Conservation (phyloP, 2,329 filamentous ascomycete genomes). For the Colletotrichum paranaense region DNA sequence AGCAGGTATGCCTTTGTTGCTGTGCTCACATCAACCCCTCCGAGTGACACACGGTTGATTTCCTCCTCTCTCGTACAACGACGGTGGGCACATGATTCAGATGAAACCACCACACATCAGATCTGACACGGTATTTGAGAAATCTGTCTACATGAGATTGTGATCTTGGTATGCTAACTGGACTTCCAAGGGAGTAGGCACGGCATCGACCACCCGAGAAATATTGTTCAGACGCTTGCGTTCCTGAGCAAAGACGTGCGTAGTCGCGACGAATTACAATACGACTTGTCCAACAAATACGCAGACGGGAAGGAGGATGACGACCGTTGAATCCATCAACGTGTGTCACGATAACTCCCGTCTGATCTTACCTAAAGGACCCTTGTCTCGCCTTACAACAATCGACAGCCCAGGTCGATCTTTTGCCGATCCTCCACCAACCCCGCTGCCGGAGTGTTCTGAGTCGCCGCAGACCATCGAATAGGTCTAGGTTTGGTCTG, state of each 20-base stretch:
- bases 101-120: constrained; percentile 17
- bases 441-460: constrained; percentile 1
- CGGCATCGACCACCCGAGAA: background rate
- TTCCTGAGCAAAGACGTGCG: background rate
- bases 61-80: background rate
- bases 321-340: background rate
- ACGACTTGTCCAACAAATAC: background rate
- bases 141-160: constrained; percentile 6
- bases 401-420: constrained; percentile 1
- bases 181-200: background rate
- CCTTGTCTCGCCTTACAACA: constrained; percentile 1
- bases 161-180: background rate
- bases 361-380: constrained; percentile 4
- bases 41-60: constrained; percentile 10
- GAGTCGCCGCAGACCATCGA: background rate
- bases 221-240: background rate
- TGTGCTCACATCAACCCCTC: background rate
- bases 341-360: constrained; percentile 3
- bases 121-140: constrained; percentile 16
- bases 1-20: background rate
- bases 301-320: background rate
- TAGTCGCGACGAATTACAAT: background rate
- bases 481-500: background rate
- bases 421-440: constrained; percentile 13
- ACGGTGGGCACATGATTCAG: background rate